A percentile compares a stretch with the other conserved stretches of the same genome.
These are phyloP conservation scores for Mimosa pudica DNA, from an alignment of 306 rosid species.

Conservation along the genomic window DNA sequence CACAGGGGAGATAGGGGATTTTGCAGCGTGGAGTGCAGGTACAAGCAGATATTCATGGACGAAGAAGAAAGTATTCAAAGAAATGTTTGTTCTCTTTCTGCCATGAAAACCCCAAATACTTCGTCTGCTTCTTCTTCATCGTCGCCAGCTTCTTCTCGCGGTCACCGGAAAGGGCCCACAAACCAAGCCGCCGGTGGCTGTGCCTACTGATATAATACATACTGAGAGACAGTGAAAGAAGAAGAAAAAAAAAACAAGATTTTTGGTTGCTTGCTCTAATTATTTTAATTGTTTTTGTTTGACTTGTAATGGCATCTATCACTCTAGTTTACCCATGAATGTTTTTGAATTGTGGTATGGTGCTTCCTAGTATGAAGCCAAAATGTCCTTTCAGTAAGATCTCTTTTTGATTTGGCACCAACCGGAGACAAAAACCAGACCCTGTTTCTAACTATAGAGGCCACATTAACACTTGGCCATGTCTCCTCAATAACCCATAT, in stretches of 20 bases:
- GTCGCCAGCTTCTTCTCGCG: constrained; percentile 43
- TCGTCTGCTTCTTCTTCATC: constrained; percentile 25
- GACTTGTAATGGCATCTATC: background rate
- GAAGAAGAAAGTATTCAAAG: constrained; percentile 63
- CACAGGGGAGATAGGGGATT: constrained; percentile 87
- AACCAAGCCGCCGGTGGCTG: constrained; percentile 48
- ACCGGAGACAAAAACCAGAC: background rate
- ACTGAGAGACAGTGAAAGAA: background rate
- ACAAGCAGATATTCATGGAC: constrained; percentile 83
- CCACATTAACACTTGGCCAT: background rate
- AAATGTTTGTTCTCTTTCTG: constrained; percentile 54
- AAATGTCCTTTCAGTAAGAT: constrained; percentile 38
- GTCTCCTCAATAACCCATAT: no score
- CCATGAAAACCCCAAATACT: constrained; percentile 33
- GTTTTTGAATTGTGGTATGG: constrained; percentile 25
- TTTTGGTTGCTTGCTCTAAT: background rate
- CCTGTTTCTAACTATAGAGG: constrained; percentile 1
- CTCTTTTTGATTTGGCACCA: constrained; percentile 30
- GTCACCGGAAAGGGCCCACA: constrained; percentile 49
- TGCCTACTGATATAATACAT: constrained; percentile 35
- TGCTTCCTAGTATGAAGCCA: constrained; percentile 72
- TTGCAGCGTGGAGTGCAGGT: constrained; percentile 93
- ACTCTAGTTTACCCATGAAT: constrained; percentile 40
- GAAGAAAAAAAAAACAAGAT: constrained; percentile 3
- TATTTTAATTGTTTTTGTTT: background rate